These are phyloP conservation scores for Candolleomyces eurysporus DNA, from an alignment of 768 basidiomycete genomes.

Conservation along the genomic window DNA sequence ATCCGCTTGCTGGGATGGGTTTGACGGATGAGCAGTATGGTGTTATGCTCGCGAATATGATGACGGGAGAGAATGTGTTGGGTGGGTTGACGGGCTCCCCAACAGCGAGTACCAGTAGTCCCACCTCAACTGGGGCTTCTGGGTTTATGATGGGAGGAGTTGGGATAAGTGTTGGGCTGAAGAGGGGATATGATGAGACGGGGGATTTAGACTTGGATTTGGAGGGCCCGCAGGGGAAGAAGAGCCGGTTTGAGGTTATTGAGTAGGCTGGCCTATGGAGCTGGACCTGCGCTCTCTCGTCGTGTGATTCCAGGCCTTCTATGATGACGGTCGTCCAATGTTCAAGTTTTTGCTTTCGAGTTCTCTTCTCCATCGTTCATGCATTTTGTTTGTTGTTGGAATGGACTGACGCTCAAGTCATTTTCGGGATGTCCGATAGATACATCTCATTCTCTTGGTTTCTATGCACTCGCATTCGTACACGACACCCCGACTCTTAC, in stretches of 20 bases:
- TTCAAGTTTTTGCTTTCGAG: too few relatives aligned
- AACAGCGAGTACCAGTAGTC: neutral
- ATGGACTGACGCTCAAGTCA: too few relatives aligned
- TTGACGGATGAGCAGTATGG: constrained; percentile 88
- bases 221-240: constrained; percentile 38
- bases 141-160: constrained; percentile 16
- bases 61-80: constrained; percentile 56
- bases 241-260: constrained; percentile 59
- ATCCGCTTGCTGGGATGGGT: constrained; percentile 86
- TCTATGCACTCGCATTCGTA: too few relatives aligned
- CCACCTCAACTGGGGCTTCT: constrained; percentile 21
- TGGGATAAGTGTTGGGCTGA: constrained; percentile 25
- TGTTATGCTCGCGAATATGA: constrained; percentile 70
- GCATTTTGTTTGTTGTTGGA: too few relatives aligned
- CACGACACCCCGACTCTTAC: too few relatives aligned
- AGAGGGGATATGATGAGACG: constrained; percentile 12
- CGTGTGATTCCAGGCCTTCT: too few relatives aligned
- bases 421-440: too few relatives aligned
- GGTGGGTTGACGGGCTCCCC: constrained; percentile 6
- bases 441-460: too few relatives aligned
- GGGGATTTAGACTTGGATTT: constrained; percentile 6
- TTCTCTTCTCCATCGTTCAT: too few relatives aligned
- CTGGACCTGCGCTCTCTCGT: too few relatives aligned
- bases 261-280: constrained; percentile 30
- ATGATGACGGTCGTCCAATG: too few relatives aligned